These are phyloP conservation scores for Suhomyces guaymorum DNA, from an alignment of 1,139 yeast genomes.

Conservation along the genomic window DNA sequence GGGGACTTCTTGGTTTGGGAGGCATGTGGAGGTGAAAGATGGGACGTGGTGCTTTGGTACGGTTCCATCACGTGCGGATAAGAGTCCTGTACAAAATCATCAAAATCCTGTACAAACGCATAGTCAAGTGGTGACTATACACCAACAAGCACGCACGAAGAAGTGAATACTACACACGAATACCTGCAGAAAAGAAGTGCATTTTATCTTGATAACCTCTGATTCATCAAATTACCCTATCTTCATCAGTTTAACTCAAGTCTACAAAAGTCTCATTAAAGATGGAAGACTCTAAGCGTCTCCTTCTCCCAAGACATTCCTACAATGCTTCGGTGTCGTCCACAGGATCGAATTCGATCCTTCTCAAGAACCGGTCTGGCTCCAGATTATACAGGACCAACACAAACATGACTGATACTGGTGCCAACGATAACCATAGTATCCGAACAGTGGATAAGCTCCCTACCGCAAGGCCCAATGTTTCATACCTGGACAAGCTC, in stretches of 20 bases:
- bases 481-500: constrained; percentile 66
- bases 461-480: constrained; percentile 51
- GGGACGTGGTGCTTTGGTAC: not conserved
- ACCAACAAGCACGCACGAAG: too few relatives aligned
- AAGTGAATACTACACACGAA: too few relatives aligned
- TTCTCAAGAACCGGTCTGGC: constrained; percentile 15
- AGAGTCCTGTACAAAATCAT: not conserved
- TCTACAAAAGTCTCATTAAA: too few relatives aligned
- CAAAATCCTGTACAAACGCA: not conserved
- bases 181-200: too few relatives aligned
- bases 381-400: constrained; percentile 29
- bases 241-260: too few relatives aligned
- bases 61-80: too few relatives aligned
- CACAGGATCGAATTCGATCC: constrained; percentile 8
- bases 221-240: too few relatives aligned
- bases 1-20: too few relatives aligned
- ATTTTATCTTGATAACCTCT: too few relatives aligned
- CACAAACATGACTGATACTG: constrained; percentile 25
- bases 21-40: too few relatives aligned
- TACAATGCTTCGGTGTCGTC: constrained; percentile 15
- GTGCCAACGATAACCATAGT: constrained; percentile 25
- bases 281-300: constrained; percentile 11
- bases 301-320: constrained; percentile 16
- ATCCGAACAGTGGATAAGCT: constrained; percentile 43
- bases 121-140: too few relatives aligned